A percentile compares a stretch with the other conserved stretches of the same genome.
phyloP scores from a whole-genome alignment of 768 basidiomycete genomes.

The Leccinum variicolor region DNA sequence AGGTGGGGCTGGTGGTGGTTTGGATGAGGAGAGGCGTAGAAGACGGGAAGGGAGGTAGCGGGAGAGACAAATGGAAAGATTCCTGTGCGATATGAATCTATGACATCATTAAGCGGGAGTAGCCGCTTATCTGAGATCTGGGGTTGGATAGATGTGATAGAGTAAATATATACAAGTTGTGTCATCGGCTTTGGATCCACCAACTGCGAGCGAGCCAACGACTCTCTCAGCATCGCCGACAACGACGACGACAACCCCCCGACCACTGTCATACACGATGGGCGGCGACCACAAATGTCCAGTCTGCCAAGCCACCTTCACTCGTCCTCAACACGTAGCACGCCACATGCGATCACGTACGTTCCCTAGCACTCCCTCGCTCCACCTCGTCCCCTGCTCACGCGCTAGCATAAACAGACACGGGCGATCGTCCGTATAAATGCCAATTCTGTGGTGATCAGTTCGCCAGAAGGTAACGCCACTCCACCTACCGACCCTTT shows the following conservation, averaged over 20 bases:
- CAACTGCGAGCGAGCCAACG: conserved; percentile 17
- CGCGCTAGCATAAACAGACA: conserved; percentile 57
- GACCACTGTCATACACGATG: conserved; percentile 37
- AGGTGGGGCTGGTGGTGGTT: neutral
- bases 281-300: conserved; percentile 85
- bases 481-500: conserved; percentile 3
- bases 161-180: conserved; percentile 39
- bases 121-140: conserved; percentile 34
- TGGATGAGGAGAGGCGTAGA: neutral
- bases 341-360: conserved; percentile 88
- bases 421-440: conserved; percentile 87
- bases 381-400: conserved; percentile 19
- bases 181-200: conserved; percentile 31
- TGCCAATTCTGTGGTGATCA: conserved; percentile 87
- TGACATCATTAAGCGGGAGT: conserved; percentile 31
- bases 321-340: conserved; percentile 86
- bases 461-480: conserved; percentile 72
- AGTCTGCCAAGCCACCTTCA: conserved; percentile 84
- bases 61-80: neutral
- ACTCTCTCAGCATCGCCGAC: conserved; percentile 17
- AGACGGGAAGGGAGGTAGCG: neutral
- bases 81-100: conserved; percentile 7
- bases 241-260: conserved; percentile 1
- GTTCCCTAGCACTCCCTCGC: conserved; percentile 31
- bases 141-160: conserved; percentile 24